A percentile compares a stretch with the other conserved stretches of the same genome.
Evolutionary conservation across 257 asterid species (phyloP).

Genomic region (Echium plantagineum): DNA sequence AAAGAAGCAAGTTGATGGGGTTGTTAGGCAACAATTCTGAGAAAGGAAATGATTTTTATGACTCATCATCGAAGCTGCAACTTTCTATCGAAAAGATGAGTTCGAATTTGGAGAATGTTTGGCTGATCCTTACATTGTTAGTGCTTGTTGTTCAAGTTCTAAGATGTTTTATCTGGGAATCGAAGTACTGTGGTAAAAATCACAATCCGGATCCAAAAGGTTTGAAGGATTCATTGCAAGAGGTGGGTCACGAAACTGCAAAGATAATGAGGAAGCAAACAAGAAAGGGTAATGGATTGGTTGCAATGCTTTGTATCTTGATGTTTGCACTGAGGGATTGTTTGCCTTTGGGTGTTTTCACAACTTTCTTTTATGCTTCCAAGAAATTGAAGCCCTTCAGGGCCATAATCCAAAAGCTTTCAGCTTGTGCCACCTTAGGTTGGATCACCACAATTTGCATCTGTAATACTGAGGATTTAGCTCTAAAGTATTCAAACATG

Average conservation of each 20-base stretch:
- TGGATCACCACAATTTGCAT: slow-evolving; percentile 25
- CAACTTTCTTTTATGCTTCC: slow-evolving; percentile 18
- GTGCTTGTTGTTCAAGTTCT: slow-evolving; percentile 22
- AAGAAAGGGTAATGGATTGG: slow-evolving; percentile 15
- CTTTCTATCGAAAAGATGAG: slow-evolving; percentile 14
- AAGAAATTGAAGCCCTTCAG: slow-evolving; percentile 13
- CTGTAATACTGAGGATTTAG: slow-evolving; percentile 12
- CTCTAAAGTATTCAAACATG: slow-evolving; percentile 15
- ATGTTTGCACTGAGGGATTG: slow-evolving; percentile 32
- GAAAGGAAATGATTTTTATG: neutral
- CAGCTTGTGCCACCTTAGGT: slow-evolving; percentile 20
- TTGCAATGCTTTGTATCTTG: slow-evolving; percentile 22
- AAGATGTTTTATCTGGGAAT: slow-evolving; percentile 23
- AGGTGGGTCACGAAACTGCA: slow-evolving; percentile 24
- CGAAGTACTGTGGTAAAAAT: slow-evolving; percentile 1
- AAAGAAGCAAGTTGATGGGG: slow-evolving; percentile 19
- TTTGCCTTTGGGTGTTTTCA: slow-evolving; percentile 30
- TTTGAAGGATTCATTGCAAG: slow-evolving; percentile 24
- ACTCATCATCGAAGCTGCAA: slow-evolving; percentile 7
- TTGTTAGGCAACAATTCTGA: neutral
- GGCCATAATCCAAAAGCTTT: slow-evolving; percentile 17
- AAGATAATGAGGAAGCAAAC: slow-evolving; percentile 18
- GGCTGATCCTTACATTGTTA: slow-evolving; percentile 22
- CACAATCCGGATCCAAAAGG: slow-evolving; percentile 19
- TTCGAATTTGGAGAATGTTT: slow-evolving; percentile 23